A percentile compares a stretch with the other conserved stretches of the same genome.
phyloP scores from a whole-genome alignment of 2,329 filamentous ascomycete species.

The Pestalotiopsis sp. region DNA sequence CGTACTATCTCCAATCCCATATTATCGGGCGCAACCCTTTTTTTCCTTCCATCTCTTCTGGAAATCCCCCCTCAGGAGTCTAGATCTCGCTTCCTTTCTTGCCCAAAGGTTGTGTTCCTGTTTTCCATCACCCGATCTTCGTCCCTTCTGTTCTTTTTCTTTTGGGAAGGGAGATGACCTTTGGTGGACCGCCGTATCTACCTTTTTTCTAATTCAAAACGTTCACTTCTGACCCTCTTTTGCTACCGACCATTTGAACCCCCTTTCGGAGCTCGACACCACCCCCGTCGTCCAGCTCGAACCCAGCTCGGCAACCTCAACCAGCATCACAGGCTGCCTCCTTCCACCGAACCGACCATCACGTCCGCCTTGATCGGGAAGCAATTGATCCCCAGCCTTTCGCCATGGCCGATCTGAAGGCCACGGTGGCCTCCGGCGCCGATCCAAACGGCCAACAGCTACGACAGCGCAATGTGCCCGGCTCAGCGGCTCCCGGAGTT shows the following conservation, averaged over 20 bases:
- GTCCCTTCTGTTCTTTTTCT: conserved; percentile 1
- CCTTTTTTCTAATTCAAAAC: conserved; percentile 12
- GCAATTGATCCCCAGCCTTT: not conserved
- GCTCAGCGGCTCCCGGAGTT: conserved; percentile 38
- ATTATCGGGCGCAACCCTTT: conserved; percentile 11
- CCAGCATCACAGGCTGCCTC: not conserved
- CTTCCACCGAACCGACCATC: not conserved
- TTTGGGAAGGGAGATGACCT: conserved; percentile 1
- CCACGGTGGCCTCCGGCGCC: conserved; percentile 61
- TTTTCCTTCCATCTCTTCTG: not conserved
- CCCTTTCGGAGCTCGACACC: not conserved
- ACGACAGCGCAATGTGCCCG: conserved; percentile 57
- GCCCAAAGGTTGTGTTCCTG: not conserved
- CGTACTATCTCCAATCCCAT: conserved; percentile 4
- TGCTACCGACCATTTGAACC: not conserved
- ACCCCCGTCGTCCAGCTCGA: not conserved
- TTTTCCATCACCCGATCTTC: not conserved
- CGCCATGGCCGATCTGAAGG: conserved; percentile 57
- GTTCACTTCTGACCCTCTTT: conserved; percentile 14
- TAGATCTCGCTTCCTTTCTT: not conserved
- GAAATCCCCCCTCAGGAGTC: not conserved
- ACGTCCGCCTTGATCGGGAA: not conserved
- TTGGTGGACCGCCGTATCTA: not conserved
- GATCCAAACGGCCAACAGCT: conserved; percentile 57
- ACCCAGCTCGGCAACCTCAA: not conserved